Percentiles rank a stretch among this genome's conserved stretches.
These are phyloP conservation scores for Coemansia javaensis DNA, from an alignment of 192 early-diverging fungal genomes.

Conservation along the genomic window DNA sequence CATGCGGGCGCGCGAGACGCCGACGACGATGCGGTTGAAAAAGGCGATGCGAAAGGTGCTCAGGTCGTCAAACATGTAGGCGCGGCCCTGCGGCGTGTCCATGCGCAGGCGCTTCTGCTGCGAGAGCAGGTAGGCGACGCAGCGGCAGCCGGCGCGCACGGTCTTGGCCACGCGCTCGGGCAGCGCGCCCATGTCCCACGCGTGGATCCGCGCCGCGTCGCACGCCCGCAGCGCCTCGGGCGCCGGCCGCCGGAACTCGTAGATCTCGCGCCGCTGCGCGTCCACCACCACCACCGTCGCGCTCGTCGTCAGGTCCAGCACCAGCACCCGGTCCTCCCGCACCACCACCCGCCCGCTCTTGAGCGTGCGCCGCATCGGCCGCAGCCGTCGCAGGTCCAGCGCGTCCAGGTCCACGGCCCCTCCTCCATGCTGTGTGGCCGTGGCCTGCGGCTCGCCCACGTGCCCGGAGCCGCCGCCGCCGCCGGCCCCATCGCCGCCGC, in stretches of 20 bases:
- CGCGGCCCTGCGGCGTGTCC: conserved; percentile 67
- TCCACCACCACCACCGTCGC: conserved; percentile 10
- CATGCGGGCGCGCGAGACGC: conserved; percentile 19
- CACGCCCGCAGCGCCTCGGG: conserved; percentile 1
- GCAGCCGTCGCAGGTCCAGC: conserved; percentile 20
- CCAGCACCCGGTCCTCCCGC: conserved; percentile 17
- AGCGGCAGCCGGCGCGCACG: conserved; percentile 44
- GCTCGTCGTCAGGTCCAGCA: conserved; percentile 21
- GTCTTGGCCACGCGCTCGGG: conserved; percentile 33
- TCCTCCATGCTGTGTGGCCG: neutral
- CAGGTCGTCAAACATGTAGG: conserved; percentile 62
- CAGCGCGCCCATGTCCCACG: conserved; percentile 14
- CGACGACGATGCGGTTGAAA: conserved; percentile 59
- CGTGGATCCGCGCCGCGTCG: conserved; percentile 4
- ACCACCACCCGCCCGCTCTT: conserved; percentile 36
- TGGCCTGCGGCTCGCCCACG: too few relatives aligned
- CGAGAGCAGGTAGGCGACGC: conserved; percentile 54
- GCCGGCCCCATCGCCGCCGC: too few relatives aligned
- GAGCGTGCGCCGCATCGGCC: conserved; percentile 20
- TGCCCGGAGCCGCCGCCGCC: too few relatives aligned
- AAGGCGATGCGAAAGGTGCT: conserved; percentile 61
- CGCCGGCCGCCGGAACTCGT: conserved; percentile 19
- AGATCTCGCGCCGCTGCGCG: conserved; percentile 6
- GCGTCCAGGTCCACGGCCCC: neutral
- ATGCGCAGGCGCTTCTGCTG: conserved; percentile 66